Evolutionary conservation across 352 stramenopile species (phyloP), one percentile per base, ranked within the genome.

Genomic region (Pythium insidiosum): DNA sequence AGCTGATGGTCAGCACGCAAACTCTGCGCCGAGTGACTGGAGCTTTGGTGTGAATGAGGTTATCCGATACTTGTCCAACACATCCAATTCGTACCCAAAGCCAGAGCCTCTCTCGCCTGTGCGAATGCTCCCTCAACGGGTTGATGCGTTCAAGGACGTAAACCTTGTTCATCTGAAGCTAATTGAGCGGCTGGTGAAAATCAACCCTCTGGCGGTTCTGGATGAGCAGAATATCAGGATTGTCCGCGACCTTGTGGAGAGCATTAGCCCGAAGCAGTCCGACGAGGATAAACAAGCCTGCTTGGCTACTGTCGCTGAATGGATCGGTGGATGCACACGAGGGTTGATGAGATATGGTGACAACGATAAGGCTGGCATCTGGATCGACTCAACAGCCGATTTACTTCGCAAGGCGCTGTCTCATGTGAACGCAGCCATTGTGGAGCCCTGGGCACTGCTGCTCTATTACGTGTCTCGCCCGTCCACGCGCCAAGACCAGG

Each of bases 1-100:
- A 22, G 73, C 75, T 0, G 75, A 88, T 58, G 73, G 75, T 0
- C 73, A 88, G 24, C 73, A 84, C 30, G 69, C 73, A 1, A 64
- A 82, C 37, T 78, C 66, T 10, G 74, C 77, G 0, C 74, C 77
- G 0, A 82, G 66, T 20, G 66, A 84, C 38, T 90, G 78, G 78
- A 87, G 73, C 18, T 78, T 88, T 43, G 78, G 78, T 19, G 74
- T 90, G 20, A 74, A 61, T 23, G 74, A 87, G 26, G 50, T 86
- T 0, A 55, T 88, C 28, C 57, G 59, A 4, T 73, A 74, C 43
- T 43, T 87, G 21, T 73, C 68, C 1, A 68, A 56, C 34, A 70
- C 46, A 15, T 45, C 56, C 0, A 56, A 63, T 15, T 58, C 65
- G n/a, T 79, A 70, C 44, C 74, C 74, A 6, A 73, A 75, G 42